A percentile compares a stretch with the other conserved stretches of the same genome.
phyloP scores from a whole-genome alignment of 2,329 filamentous ascomycete genomes.

The Hymenoscyphus scutula region DNA sequence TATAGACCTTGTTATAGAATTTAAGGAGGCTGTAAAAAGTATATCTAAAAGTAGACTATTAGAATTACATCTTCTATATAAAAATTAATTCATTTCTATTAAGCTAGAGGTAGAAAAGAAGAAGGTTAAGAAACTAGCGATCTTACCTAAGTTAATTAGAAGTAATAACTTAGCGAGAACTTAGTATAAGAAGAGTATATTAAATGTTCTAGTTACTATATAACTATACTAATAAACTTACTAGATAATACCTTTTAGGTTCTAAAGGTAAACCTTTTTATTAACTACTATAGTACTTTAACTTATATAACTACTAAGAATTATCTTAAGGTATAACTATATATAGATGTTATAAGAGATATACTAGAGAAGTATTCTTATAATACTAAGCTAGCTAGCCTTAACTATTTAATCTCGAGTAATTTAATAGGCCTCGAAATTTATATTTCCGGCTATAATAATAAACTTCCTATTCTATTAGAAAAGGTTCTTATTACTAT shows the following conservation, averaged over 20 bases:
- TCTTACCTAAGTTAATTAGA: too few species aligned
- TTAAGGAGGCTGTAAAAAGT: too few species aligned
- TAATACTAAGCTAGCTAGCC: conserved; percentile 86
- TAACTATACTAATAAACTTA: too few species aligned
- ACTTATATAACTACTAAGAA: conserved; percentile 78
- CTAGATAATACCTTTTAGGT: conserved; percentile 94
- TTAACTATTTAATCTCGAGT: conserved; percentile 76
- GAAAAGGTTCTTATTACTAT: conserved; percentile 85
- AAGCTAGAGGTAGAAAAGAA: too few species aligned
- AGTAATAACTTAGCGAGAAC: too few species aligned
- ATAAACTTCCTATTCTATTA: conserved; percentile 87
- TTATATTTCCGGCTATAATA: conserved; percentile 86
- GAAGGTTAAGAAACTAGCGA: too few species aligned
- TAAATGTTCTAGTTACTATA: too few species aligned
- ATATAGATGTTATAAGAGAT: conserved; percentile 82
- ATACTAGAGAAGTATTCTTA: conserved; percentile 91
- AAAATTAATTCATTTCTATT: too few species aligned
- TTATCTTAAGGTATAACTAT: conserved; percentile 74
- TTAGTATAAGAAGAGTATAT: too few species aligned
- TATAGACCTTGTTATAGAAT: too few species aligned
- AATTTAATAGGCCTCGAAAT: conserved; percentile 73
- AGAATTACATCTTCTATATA: too few species aligned
- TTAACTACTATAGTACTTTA: conserved; percentile 76
- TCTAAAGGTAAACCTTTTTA: conserved; percentile 83
- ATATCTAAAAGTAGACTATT: too few species aligned